phyloP scores from a whole-genome alignment of 2,329 filamentous ascomycete genomes.

The Botrytis tulipae region DNA sequence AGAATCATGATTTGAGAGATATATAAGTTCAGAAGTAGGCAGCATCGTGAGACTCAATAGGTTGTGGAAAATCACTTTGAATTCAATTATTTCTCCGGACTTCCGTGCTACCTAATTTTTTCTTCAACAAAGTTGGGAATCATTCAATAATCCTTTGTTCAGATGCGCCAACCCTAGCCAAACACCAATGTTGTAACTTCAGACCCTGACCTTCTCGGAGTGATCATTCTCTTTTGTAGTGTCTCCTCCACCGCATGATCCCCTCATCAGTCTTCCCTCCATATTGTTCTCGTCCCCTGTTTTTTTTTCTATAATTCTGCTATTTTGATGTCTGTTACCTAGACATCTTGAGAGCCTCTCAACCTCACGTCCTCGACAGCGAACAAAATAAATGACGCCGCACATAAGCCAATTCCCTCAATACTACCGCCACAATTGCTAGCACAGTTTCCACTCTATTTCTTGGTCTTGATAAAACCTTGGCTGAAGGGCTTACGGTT shows the following conservation, averaged over 20 bases:
- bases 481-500: slow-evolving; percentile 31
- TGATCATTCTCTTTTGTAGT: background rate
- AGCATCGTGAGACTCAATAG: background rate
- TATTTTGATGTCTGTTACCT: background rate
- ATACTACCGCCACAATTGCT: background rate
- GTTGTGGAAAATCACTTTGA: background rate
- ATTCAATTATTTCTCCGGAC: background rate
- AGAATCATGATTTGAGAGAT: background rate
- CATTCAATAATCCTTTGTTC: background rate
- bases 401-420: background rate
- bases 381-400: background rate
- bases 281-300: background rate
- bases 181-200: background rate
- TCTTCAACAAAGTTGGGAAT: background rate
- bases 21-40: too few species aligned
- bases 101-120: background rate
- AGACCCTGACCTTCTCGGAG: background rate
- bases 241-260: background rate
- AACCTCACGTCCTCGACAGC: background rate
- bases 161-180: background rate
- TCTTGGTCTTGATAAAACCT: slow-evolving; percentile 31
- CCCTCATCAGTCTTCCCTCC: background rate
- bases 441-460: slow-evolving; percentile 18
- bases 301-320: background rate
- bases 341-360: background rate